Conservation (phyloP, 768 basidiomycete species). For the Lentinus tigrinus region DNA sequence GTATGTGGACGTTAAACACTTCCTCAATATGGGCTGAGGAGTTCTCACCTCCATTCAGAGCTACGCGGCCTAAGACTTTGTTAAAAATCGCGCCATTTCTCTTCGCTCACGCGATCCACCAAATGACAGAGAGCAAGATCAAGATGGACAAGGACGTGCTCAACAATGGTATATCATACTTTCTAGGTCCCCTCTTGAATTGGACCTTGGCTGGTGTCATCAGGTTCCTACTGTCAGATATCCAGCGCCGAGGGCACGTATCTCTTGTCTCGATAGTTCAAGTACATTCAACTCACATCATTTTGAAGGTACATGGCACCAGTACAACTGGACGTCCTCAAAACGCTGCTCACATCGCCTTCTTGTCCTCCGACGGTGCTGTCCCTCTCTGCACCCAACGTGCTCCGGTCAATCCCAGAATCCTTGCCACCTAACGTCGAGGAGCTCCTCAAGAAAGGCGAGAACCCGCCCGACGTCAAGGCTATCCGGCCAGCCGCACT, state of each 20-base stretch:
- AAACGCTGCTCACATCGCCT: slow-evolving; percentile 60
- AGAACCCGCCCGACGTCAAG: slow-evolving; percentile 23
- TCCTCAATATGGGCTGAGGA: neutral
- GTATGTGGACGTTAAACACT: slow-evolving; percentile 13
- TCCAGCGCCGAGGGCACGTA: slow-evolving; percentile 54
- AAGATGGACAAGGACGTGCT: slow-evolving; percentile 69
- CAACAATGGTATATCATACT: slow-evolving; percentile 76
- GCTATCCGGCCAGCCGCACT: slow-evolving; percentile 39
- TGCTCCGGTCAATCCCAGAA: slow-evolving; percentile 46
- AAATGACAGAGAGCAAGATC: slow-evolving; percentile 49
- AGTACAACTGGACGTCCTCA: slow-evolving; percentile 62
- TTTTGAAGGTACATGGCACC: slow-evolving; percentile 48
- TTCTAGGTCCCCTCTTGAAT: slow-evolving; percentile 66
- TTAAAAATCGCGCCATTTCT: slow-evolving; percentile 67
- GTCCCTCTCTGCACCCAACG: slow-evolving; percentile 56
- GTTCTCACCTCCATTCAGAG: slow-evolving; percentile 36
- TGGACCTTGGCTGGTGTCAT: slow-evolving; percentile 82
- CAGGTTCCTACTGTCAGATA: slow-evolving; percentile 58
- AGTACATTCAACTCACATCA: neutral
- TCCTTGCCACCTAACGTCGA: slow-evolving; percentile 29
- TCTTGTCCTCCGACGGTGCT: slow-evolving; percentile 68
- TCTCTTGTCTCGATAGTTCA: neutral
- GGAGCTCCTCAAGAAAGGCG: slow-evolving; percentile 11
- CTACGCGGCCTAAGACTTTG: slow-evolving; percentile 67
- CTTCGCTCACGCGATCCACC: slow-evolving; percentile 59